Evolutionary conservation across 169 alveolate species (phyloP).

Genomic region (Cardiosporidium cionae): DNA sequence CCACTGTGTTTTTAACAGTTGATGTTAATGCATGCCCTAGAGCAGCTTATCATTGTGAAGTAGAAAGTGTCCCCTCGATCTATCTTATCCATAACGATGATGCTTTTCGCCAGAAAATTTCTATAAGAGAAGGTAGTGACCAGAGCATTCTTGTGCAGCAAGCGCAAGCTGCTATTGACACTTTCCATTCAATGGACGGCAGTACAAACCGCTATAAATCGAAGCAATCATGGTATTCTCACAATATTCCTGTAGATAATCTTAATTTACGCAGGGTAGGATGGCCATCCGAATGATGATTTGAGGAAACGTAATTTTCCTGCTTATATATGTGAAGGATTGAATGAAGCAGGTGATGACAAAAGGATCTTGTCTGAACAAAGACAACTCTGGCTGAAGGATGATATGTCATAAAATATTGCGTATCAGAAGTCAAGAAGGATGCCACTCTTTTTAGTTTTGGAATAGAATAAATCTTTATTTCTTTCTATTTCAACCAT

Average conservation of each 20-base stretch:
- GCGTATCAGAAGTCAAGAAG: too few relatives aligned
- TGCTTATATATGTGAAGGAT: too few relatives aligned
- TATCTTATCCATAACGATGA: slow-evolving; percentile 22
- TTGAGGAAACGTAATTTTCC: too few relatives aligned
- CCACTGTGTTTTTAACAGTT: neutral
- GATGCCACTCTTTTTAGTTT: too few relatives aligned
- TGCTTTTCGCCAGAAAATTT: slow-evolving; percentile 22
- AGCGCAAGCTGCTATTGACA: neutral
- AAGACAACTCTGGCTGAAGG: too few relatives aligned
- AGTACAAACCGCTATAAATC: neutral
- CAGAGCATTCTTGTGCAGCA: neutral
- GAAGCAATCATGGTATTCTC: slow-evolving; percentile 14
- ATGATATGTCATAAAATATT: too few relatives aligned
- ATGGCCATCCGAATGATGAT: slow-evolving; percentile 31
- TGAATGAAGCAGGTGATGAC: too few relatives aligned
- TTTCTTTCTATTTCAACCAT: too few relatives aligned
- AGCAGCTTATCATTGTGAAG: slow-evolving; percentile 5
- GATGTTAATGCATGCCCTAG: neutral
- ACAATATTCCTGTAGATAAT: slow-evolving; percentile 28
- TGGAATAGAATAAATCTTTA: too few relatives aligned
- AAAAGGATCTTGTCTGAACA: too few relatives aligned
- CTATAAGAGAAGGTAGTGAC: slow-evolving; percentile 5
- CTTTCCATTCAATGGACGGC: slow-evolving; percentile 1
- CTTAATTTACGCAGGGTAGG: slow-evolving; percentile 23
- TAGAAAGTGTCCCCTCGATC: slow-evolving; percentile 17